phyloP scores from a whole-genome alignment of 2,329 filamentous ascomycete species.

The Polychaeton citri region DNA sequence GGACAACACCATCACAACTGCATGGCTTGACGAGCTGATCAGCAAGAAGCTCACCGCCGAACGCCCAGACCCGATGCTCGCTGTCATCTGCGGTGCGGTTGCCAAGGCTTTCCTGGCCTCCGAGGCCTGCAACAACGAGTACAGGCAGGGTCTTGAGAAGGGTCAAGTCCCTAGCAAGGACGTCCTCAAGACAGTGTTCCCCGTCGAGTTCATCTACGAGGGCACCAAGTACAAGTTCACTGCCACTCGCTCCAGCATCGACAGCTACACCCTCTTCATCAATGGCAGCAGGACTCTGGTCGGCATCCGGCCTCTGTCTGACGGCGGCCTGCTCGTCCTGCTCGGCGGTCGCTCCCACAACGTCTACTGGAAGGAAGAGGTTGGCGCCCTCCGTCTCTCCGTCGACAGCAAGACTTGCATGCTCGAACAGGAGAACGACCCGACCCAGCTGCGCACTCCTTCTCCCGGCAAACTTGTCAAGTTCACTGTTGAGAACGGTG shows the following conservation, averaged over 20 bases:
- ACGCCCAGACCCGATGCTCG: constrained; percentile 81
- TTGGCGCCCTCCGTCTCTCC: constrained; percentile 85
- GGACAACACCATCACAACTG: constrained; percentile 97
- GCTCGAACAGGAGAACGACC: constrained; percentile 97
- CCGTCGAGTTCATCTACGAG: constrained; percentile 97
- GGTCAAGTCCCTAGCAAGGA: constrained; percentile 96
- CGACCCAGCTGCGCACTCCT: constrained; percentile 87
- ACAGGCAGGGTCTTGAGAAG: constrained; percentile 80
- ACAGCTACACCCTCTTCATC: constrained; percentile 97
- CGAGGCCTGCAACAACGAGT: constrained; percentile 76
- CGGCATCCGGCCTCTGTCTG: constrained; percentile 80
- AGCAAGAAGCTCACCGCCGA: constrained; percentile 95
- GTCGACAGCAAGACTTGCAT: constrained; percentile 97
- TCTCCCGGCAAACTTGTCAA: constrained; percentile 97
- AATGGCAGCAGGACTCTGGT: constrained; percentile 95
- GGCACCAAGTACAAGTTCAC: constrained; percentile 96
- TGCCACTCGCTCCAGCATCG: constrained; percentile 75
- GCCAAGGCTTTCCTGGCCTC: constrained; percentile 93
- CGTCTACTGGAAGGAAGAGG: constrained; percentile 99
- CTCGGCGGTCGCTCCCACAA: constrained; percentile 91
- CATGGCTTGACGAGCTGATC: constrained; percentile 97
- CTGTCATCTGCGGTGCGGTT: constrained; percentile 88
- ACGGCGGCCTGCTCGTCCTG: constrained; percentile 84
- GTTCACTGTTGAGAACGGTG: constrained; percentile 89
- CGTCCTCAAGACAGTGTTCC: constrained; percentile 93